Percentiles rank a stretch among this genome's conserved stretches.
Evolutionary conservation across 1,284 basidiomycete species (phyloP).

Genomic region (Phaffia rhodozyma): DNA sequence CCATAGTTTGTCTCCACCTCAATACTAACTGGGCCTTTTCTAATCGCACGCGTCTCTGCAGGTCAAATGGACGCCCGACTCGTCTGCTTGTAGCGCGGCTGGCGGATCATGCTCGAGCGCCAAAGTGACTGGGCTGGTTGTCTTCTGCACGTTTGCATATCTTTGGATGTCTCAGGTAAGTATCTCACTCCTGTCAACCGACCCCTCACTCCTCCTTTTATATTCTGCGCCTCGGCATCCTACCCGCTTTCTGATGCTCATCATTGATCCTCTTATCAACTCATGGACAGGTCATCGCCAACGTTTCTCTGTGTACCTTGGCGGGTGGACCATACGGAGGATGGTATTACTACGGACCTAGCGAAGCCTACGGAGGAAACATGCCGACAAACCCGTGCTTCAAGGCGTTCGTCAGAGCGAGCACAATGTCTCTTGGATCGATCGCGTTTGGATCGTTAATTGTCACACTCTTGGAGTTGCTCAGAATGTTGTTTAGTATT

Average conservation of each 20-base stretch:
- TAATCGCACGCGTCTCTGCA: slow-evolving; percentile 40
- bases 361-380: slow-evolving; percentile 21
- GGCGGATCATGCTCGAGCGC: slow-evolving; percentile 43
- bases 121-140: slow-evolving; percentile 55
- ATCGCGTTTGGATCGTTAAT: slow-evolving; percentile 84
- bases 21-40: neutral
- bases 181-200: neutral
- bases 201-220: neutral
- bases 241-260: neutral
- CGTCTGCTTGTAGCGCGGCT: slow-evolving; percentile 42
- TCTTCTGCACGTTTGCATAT: slow-evolving; percentile 69
- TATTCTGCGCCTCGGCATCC: neutral
- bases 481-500: slow-evolving; percentile 54
- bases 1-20: too few relatives aligned
- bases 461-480: slow-evolving; percentile 69
- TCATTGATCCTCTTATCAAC: slow-evolving; percentile 3
- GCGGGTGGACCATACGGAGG: slow-evolving; percentile 57
- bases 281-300: slow-evolving; percentile 47
- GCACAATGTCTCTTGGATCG: slow-evolving; percentile 71
- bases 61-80: slow-evolving; percentile 63
- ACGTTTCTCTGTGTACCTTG: slow-evolving; percentile 64
- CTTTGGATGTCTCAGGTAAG: slow-evolving; percentile 57
- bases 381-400: slow-evolving; percentile 57
- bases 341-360: slow-evolving; percentile 26
- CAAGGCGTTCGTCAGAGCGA: slow-evolving; percentile 63